Conservation (phyloP, 2,329 filamentous ascomycete genomes). For the Tetracladium maxilliforme region DNA sequence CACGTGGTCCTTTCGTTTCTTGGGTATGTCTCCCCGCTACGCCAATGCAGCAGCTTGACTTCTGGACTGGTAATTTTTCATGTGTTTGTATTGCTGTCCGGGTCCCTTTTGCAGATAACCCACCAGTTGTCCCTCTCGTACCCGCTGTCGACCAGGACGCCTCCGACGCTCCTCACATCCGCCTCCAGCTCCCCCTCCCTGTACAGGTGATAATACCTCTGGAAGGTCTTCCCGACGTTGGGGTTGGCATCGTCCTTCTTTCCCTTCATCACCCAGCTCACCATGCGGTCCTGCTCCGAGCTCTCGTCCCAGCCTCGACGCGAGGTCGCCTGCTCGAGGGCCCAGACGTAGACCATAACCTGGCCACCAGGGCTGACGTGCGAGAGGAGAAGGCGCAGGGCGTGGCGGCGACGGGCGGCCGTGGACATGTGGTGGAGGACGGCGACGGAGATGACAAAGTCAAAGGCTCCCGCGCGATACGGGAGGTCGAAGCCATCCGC, state of each 20-base stretch:
- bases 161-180: slow-evolving; percentile 62
- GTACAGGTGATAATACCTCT: slow-evolving; percentile 93
- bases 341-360: slow-evolving; percentile 85
- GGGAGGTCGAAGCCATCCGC: slow-evolving; percentile 78
- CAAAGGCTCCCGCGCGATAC: slow-evolving; percentile 48
- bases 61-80: too few relatives aligned
- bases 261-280: slow-evolving; percentile 70
- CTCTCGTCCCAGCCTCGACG: slow-evolving; percentile 79
- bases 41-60: too few relatives aligned
- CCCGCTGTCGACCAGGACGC: slow-evolving; percentile 60
- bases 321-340: slow-evolving; percentile 77
- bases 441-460: slow-evolving; percentile 89
- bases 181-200: slow-evolving; percentile 72
- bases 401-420: slow-evolving; percentile 52
- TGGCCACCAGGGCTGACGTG: slow-evolving; percentile 46
- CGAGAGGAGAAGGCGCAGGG: slow-evolving; percentile 55
- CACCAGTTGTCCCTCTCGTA: slow-evolving; percentile 99
- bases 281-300: slow-evolving; percentile 79
- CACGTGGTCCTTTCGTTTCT: too few relatives aligned
- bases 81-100: too few relatives aligned
- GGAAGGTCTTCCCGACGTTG: slow-evolving; percentile 31
- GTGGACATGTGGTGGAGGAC: slow-evolving; percentile 92
- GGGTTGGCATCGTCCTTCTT: slow-evolving; percentile 16
- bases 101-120: too few relatives aligned
- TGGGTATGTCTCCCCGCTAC: too few relatives aligned